Evolutionary conservation across 495 filamentous ascomycete species (phyloP), one percentile per base, ranked within the genome.

Genomic region (Daldinia caldariorum): DNA sequence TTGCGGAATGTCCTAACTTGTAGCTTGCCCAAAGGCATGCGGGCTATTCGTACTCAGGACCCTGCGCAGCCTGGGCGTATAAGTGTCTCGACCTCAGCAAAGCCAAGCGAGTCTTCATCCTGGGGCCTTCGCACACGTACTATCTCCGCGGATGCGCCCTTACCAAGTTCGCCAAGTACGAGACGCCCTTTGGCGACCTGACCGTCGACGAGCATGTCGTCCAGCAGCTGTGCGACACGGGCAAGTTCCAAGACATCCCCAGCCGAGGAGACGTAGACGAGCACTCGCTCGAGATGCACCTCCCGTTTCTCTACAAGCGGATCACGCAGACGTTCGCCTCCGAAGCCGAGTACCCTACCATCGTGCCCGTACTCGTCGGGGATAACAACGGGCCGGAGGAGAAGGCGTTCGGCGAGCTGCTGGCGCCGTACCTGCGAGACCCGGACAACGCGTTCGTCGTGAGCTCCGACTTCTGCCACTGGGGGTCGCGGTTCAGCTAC

Each of bases 401-500:
- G 80, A 85, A 86, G 61, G 77, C 80, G 29, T 91, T 90, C 66
- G 95, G 93, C 0, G 41, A 76, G 43, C 59, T 97, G 29, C 82
- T 98, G n/a, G 88, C 92, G 31, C 88, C 90, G 2, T 97, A 96
- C 73, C 81, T 98, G 7, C 83, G 85, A 41, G 91, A 97, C 75
- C 88, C 89, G 3, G 83, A 83, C 18, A 95, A 90, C 67, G 87
- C 90, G 9, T 98, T 97, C 77, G 86, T 98, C 69, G 86, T 98
- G 59, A 92, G 89, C 76, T 97, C 93, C 4, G 95, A 99, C 76
- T 99, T 99, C 78, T 97, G 94, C 67, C 95, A 99, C 79, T 99
- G 95, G 95, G 95, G 95, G 18, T 74, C 84, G 16, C 87, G 93
- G 16, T 99, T 97, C 79, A 83, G 84, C 39, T 99, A 98, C 78